Base-by-base conservation (phyloP, 2,329 filamentous ascomycete species). In the Clonostachys byssicola region DNA sequence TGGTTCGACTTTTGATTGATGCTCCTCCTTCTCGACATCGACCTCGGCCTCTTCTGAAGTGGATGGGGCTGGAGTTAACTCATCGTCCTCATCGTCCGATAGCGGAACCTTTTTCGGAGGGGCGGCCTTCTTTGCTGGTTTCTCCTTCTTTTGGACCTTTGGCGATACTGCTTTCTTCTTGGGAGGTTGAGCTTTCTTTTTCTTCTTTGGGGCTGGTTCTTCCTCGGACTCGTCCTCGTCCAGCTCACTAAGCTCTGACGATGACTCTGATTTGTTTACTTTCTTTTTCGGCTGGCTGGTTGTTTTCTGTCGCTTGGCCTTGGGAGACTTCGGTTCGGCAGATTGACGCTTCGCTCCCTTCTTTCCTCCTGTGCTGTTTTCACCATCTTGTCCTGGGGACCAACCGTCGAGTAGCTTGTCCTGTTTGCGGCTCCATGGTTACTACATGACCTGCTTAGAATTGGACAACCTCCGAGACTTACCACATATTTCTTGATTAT, bases 401-500 rank as follows among this genome's bases (percentile, higher is more conserved):
- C 62, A 67, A 44, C 66, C 66, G 6, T 66, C 64, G 20, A 66
- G 54, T 12, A 70, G 51, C 52, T 69, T 66, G 40, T 60, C 62
- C 67, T 70, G 38, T 47, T 10, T 10, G 33, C 20, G 36, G 34
- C 50, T 16, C 49, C 45, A 51, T 34, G 48, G 34, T 44, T n/a
- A 33, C 42, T 14, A 17, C 9, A 33, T 16, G 42, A 18, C 43
- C n/a, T 36, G 14, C n/a, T n/a, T 34, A 5, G 7, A 18, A 18
- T 18, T 14, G 6, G 30, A 17, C 14, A 39, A 39, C 36, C n/a
- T 14, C 36, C 18, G 10, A 7, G 4, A 69, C 77, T 52, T 69
- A 84, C 81, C n/a, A 77, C 72, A 43, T 71, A 66, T 16, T 66
- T 63, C 45, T 75, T 75, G 52, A 85, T 81, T n/a, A 83, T 55